Evolutionary conservation across 2,329 filamentous ascomycete genomes (phyloP).

Genomic region (Hymenoscyphus scutula): DNA sequence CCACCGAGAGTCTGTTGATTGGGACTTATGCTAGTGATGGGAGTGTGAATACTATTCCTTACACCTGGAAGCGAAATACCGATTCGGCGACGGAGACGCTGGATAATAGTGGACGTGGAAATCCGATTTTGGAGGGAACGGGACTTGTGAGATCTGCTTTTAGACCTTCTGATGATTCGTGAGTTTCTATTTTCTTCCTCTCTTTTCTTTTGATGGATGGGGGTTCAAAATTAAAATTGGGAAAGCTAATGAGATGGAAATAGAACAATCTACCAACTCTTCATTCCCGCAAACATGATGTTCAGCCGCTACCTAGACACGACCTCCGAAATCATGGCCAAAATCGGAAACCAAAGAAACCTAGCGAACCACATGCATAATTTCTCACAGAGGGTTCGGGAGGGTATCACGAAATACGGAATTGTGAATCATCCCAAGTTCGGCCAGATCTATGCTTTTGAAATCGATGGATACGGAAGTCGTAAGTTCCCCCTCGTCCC

Average conservation of each 20-base stretch:
- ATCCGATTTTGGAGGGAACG: conserved; percentile 71
- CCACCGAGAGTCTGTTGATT: conserved; percentile 67
- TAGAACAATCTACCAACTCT: conserved; percentile 70
- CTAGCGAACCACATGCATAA: conserved; percentile 55
- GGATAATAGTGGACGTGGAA: conserved; percentile 71
- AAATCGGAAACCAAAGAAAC: conserved; percentile 47
- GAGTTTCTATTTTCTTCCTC: conserved; percentile 17
- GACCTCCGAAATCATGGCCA: conserved; percentile 51
- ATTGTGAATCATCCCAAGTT: conserved; percentile 62
- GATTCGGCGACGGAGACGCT: conserved; percentile 78
- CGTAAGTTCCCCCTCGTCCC: conserved; percentile 36
- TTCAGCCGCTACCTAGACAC: conserved; percentile 61
- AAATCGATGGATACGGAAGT: conserved; percentile 70
- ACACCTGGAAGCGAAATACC: conserved; percentile 75
- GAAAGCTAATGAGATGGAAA: not conserved
- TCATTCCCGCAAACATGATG: conserved; percentile 90
- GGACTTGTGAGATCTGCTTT: conserved; percentile 86
- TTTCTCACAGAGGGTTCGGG: conserved; percentile 61
- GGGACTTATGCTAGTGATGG: conserved; percentile 69
- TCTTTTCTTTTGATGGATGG: no score
- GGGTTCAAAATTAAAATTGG: not conserved
- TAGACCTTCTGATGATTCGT: conserved; percentile 85
- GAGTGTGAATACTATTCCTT: conserved; percentile 56
- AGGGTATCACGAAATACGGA: conserved; percentile 68
- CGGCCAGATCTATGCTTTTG: conserved; percentile 71